A percentile compares a stretch with the other conserved stretches of the same genome.
phyloP scores from a whole-genome alignment of 352 stramenopile genomes.

The Pythium insidiosum region DNA sequence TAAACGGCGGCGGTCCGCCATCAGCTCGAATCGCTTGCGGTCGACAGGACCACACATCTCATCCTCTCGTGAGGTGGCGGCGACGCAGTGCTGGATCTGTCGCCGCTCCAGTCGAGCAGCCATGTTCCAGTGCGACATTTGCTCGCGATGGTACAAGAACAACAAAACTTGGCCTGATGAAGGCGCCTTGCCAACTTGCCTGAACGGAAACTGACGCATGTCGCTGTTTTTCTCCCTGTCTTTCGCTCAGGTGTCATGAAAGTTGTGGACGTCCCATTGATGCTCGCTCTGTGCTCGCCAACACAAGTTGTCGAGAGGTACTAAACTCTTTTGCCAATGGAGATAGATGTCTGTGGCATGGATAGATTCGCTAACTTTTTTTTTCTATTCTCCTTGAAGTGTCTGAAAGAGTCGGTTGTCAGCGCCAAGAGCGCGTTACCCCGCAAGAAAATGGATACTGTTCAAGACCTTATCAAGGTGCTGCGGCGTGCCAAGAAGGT shows the following conservation, averaged over 20 bases:
- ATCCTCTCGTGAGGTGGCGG: neutral
- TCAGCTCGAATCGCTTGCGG: neutral
- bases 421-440: constrained; percentile 16
- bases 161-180: too few relatives aligned
- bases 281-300: constrained; percentile 48
- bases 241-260: constrained; percentile 15
- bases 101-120: constrained; percentile 25
- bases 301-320: constrained; percentile 70
- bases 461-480: constrained; percentile 58
- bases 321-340: too few relatives aligned
- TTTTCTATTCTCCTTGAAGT: constrained; percentile 13
- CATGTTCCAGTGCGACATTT: constrained; percentile 72
- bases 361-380: neutral
- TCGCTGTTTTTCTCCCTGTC: neutral
- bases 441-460: constrained; percentile 29
- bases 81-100: constrained; percentile 53
- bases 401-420: constrained; percentile 28
- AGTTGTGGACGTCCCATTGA: constrained; percentile 11
- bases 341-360: neutral
- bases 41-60: neutral
- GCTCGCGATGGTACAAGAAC: constrained; percentile 53
- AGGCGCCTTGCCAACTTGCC: too few relatives aligned
- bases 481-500: constrained; percentile 81
- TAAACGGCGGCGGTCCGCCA: neutral
- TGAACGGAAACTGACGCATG: too few relatives aligned